phyloP scores from a whole-genome alignment of 2,329 filamentous ascomycete genomes.

The Podosphaera fusca region DNA sequence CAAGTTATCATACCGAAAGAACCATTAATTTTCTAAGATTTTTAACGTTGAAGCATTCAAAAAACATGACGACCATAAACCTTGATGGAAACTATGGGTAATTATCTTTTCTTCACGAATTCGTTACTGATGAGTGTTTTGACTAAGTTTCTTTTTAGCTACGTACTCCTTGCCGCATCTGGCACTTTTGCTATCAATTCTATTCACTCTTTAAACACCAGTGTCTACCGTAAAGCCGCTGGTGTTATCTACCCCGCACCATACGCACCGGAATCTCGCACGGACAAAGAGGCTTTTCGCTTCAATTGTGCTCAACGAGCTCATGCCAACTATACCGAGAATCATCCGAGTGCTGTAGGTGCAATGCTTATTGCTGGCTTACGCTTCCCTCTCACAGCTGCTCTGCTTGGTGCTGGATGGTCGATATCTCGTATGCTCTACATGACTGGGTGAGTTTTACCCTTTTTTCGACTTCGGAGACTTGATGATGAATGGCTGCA shows the following conservation, averaged over 20 bases:
- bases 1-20: too few species aligned
- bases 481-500: too few species aligned
- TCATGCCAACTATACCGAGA: constrained; percentile 41
- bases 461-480: neutral
- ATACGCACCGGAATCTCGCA: constrained; percentile 21
- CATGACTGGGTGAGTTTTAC: constrained; percentile 15
- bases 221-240: constrained; percentile 26
- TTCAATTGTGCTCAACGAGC: constrained; percentile 46
- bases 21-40: too few species aligned
- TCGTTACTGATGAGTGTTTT: neutral
- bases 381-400: constrained; percentile 26
- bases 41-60: too few species aligned
- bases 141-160: constrained; percentile 20
- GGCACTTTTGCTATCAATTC: constrained; percentile 34
- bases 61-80: neutral
- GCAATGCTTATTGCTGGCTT: constrained; percentile 32
- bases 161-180: constrained; percentile 34
- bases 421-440: constrained; percentile 28
- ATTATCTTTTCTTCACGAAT: neutral
- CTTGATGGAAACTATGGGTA: neutral
- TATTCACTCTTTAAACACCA: constrained; percentile 26
- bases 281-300: constrained; percentile 18
- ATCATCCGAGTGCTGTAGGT: constrained; percentile 28
- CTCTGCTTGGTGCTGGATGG: constrained; percentile 29
- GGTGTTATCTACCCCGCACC: constrained; percentile 31